These are phyloP conservation scores for Colletotrichum chrysophilum DNA, from an alignment of 2,329 filamentous ascomycete species.

Conservation along the genomic window DNA sequence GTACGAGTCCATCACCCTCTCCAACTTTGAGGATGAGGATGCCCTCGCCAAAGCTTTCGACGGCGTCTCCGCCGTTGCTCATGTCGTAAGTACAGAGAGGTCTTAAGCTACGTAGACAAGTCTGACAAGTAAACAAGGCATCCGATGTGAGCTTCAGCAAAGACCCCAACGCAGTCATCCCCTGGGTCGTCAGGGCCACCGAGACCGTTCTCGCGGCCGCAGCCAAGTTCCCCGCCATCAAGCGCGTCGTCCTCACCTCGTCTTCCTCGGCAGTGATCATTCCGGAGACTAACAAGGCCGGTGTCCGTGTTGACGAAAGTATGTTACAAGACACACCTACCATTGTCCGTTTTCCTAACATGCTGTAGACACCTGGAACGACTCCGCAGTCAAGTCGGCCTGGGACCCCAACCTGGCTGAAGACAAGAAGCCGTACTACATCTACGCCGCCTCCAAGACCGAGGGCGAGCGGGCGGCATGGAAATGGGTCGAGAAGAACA, in stretches of 20 bases:
- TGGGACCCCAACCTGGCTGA: slow-evolving; percentile 41
- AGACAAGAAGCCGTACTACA: slow-evolving; percentile 22
- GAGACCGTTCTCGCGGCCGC: slow-evolving; percentile 37
- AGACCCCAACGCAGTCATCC: slow-evolving; percentile 45
- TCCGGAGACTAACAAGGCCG: slow-evolving; percentile 20
- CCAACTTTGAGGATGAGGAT: slow-evolving; percentile 32
- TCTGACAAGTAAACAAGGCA: slow-evolving; percentile 33
- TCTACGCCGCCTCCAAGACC: slow-evolving; percentile 44
- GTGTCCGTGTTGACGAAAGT: slow-evolving; percentile 20
- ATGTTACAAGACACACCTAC: background rate
- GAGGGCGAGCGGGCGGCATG: slow-evolving; percentile 41
- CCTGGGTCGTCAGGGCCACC: slow-evolving; percentile 32
- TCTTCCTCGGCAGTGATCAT: slow-evolving; percentile 31
- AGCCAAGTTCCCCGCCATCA: slow-evolving; percentile 35
- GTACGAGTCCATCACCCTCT: slow-evolving; percentile 38
- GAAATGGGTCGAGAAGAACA: slow-evolving; percentile 38
- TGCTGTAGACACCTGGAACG: slow-evolving; percentile 36
- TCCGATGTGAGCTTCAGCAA: slow-evolving; percentile 35
- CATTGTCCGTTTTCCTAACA: background rate
- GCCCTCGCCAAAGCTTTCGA: slow-evolving; percentile 31
- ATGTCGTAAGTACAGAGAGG: slow-evolving; percentile 21
- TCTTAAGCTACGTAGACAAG: too few relatives aligned
- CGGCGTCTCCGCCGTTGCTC: slow-evolving; percentile 21
- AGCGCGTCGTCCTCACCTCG: slow-evolving; percentile 45
- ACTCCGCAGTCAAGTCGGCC: slow-evolving; percentile 34